Base-by-base conservation (phyloP, 2,329 filamentous ascomycete species). In the Domatiomyces catenatus region DNA sequence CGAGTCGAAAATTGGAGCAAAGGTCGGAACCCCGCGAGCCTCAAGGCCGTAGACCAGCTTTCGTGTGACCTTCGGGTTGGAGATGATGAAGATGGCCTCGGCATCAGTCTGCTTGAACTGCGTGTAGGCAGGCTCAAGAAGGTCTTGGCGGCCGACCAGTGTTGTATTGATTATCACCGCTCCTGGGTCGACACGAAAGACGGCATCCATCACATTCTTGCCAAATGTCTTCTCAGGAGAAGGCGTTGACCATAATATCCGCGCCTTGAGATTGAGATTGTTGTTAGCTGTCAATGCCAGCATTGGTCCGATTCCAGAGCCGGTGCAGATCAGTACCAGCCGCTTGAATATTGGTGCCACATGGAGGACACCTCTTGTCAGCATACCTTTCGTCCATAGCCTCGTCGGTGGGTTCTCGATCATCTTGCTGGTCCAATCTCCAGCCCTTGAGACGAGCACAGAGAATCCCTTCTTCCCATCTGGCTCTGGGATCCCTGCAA, bases 1-100 rank as follows among this genome's bases (percentile, higher is more conserved):
- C 44, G 75, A 79, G 65, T 88, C 84, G 68, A 81, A 88, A 58
- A 88, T 84, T 7, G 84, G 81, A 5, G 84, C 84, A 66, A 76
- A 87, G 7, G 82, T 81, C 2, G 77, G 73, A 6, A 86, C 65
- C 0, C 82, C 81, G 50, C 80, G 71, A 39, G 71, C 73, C 66
- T 86, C 81, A 48, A 88, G 67, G 7, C 75, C 80, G 61, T 80
- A 83, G 0, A 87, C 82, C 1, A 87, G 72, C 67, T 77, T 77
- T 60, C 73, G 74, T 17, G 83, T 86, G 32, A 86, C 73, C 51
- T 67, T 73, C 51, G 80, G 77, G 62, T 87, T 88, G 50, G 79
- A 80, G 59, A 88, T 81, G 53, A 86, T 75, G 60, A 86, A 80
- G 39, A 86, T 81, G 2, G 82, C 84, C 69, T 87, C 83, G 1